Conservation (phyloP, 2,329 filamentous ascomycete genomes). For the Mollisiaceae sp. region DNA sequence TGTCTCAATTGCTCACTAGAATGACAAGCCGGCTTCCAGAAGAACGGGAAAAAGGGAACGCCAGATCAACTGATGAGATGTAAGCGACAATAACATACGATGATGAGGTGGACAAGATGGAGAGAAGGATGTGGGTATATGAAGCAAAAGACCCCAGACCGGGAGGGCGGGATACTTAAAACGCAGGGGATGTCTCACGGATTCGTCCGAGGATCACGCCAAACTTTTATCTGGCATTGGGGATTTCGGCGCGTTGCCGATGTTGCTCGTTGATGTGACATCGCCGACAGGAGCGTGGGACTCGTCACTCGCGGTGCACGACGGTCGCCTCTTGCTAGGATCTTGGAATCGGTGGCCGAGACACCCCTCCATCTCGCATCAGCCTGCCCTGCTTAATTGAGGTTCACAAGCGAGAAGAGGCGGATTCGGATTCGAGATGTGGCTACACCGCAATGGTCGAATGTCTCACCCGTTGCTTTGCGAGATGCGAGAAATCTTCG, state of each 20-base stretch:
- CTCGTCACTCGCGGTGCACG: background rate
- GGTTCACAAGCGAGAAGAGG: too few species aligned
- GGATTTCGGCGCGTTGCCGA: constrained; percentile 7
- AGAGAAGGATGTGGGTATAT: constrained; percentile 19
- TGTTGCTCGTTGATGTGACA: background rate
- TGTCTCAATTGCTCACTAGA: constrained; percentile 10
- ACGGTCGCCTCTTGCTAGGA: constrained; percentile 3
- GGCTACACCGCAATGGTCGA: constrained; percentile 10
- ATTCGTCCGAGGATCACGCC: constrained; percentile 27
- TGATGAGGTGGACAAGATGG: constrained; percentile 12
- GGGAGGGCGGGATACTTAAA: constrained; percentile 20
- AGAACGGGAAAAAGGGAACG: constrained; percentile 3
- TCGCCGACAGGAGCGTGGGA: background rate
- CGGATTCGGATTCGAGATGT: constrained; percentile 12
- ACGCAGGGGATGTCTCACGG: constrained; percentile 23
- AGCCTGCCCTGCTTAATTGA: too few species aligned
- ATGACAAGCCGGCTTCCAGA: constrained; percentile 13
- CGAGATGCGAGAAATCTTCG: constrained; percentile 16
- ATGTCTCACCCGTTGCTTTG: background rate
- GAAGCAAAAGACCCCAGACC: constrained; percentile 16
- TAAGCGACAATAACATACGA: constrained; percentile 12
- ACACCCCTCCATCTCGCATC: constrained; percentile 23
- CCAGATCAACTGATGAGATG: constrained; percentile 7
- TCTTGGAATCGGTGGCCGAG: constrained; percentile 13
- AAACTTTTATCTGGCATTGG: constrained; percentile 6